Base-by-base conservation (phyloP, 1,284 basidiomycete genomes). In the Neotropicomus parvogracilis region DNA sequence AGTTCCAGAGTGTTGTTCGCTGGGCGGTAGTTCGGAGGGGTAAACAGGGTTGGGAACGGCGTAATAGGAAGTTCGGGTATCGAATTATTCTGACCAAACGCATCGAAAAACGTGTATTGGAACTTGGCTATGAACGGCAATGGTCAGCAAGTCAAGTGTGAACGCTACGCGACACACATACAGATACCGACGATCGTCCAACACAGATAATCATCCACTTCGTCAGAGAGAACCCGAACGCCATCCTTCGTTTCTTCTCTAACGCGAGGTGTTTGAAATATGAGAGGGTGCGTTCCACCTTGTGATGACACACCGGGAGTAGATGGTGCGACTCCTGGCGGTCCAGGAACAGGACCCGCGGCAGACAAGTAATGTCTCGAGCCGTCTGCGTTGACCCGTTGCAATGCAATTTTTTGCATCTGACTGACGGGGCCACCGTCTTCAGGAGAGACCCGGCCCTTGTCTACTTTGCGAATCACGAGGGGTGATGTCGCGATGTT, bases 181-280 rank as follows among this genome's bases (percentile, higher is more conserved):
- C 92, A 91, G 46, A 97, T 94, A 41, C 94, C 91, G 53, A 94
- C 91, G 56, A 97, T 93, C 9, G 91, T 93, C 94, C 94, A 97
- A 62, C 91, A 92, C 50, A 95, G 77, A 70, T 91, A 93, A 64
- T 97, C 94, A 62, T 95, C 91, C 12, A 97, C 91, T 66, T 91
- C 88, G 59, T 94, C 91, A 19, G 80, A 82, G 43, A 85, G 77
- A 26, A 79, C 68, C 40, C 78, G 79, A 35, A 79, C 74, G 14
- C 84, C 83, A 54, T 90, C 85, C 63, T 87, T 86, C 46, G 82
- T 67, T 60, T 90, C 86, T 50, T 88, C 85, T 31, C 81, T 77
- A 14, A 86, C 75, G 40, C 86, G 79, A 42, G 88, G 85, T 6
- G 81, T 75, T 63, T 85, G 81, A 67, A 89, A 92, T 37, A 88